A percentile compares a stretch with the other conserved stretches of the same genome.
Conservation (phyloP, 2,329 filamentous ascomycete genomes). For the Botrytis squamosa region DNA sequence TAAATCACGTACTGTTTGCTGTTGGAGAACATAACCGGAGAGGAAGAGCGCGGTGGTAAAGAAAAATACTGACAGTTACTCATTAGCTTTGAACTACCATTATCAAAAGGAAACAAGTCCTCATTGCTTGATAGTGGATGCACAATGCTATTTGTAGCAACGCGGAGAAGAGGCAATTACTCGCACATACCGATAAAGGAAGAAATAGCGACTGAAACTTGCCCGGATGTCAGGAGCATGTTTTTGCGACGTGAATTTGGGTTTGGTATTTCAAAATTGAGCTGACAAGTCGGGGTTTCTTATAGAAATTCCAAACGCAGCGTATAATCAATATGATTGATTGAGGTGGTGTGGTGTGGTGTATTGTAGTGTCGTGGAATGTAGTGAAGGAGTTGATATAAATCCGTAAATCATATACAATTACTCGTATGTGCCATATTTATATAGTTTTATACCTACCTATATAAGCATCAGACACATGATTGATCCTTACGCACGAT, state of each 20-base stretch:
- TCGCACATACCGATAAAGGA: slow-evolving; percentile 57
- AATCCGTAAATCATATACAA: background rate
- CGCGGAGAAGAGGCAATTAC: slow-evolving; percentile 2
- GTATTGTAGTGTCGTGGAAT: background rate
- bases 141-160: slow-evolving; percentile 13
- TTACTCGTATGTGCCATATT: background rate
- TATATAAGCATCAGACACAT: background rate
- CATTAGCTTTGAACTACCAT: slow-evolving; percentile 20
- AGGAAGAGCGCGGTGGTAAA: slow-evolving; percentile 84
- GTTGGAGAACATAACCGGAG: slow-evolving; percentile 83
- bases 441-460: background rate
- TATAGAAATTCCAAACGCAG: background rate
- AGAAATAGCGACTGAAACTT: slow-evolving; percentile 68
- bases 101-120: too few species aligned
- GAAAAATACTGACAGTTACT: slow-evolving; percentile 57
- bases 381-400: background rate
- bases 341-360: background rate
- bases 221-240: slow-evolving; percentile 62
- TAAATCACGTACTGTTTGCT: slow-evolving; percentile 76
- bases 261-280: background rate
- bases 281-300: background rate
- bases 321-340: background rate
- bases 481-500: background rate
- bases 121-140: background rate
- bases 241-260: background rate